phyloP scores from a whole-genome alignment of 2,329 filamentous ascomycete genomes.

The Penicillium thymicola region DNA sequence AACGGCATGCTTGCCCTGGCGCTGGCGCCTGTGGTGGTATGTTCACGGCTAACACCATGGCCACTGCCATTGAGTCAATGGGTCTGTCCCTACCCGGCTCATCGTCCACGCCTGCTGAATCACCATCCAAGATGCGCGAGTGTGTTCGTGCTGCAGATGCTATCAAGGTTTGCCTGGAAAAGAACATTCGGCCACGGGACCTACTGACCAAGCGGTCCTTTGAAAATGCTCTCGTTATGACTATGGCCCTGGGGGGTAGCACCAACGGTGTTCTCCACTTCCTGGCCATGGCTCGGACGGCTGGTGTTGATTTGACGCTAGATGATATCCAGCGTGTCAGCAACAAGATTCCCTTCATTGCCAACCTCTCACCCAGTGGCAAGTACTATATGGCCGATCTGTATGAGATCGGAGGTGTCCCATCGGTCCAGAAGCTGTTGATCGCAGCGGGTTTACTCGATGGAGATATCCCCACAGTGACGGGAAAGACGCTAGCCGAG shows the following conservation, averaged over 20 bases:
- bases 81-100: constrained; percentile 79
- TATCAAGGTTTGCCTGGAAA: constrained; percentile 75
- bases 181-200: constrained; percentile 75
- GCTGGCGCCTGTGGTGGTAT: constrained; percentile 84
- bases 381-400: constrained; percentile 86
- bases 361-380: constrained; percentile 78
- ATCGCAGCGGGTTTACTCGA: constrained; percentile 73
- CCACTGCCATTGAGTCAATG: constrained; percentile 85
- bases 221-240: constrained; percentile 84
- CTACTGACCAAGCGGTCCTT: constrained; percentile 77
- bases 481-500: constrained; percentile 76
- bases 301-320: constrained; percentile 70
- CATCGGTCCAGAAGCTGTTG: constrained; percentile 79
- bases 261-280: constrained; percentile 89
- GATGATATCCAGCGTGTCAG: constrained; percentile 80
- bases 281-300: constrained; percentile 84
- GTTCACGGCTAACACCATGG: constrained; percentile 96
- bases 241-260: constrained; percentile 86
- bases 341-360: constrained; percentile 80
- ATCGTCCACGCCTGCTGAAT: constrained; percentile 75
- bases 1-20: constrained; percentile 72
- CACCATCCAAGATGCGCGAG: constrained; percentile 80
- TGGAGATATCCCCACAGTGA: constrained; percentile 75
- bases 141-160: constrained; percentile 76
- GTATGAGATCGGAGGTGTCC: constrained; percentile 80